These are phyloP conservation scores for Phytophthora colocasiae DNA, from an alignment of 352 stramenopile genomes.

Conservation along the genomic window DNA sequence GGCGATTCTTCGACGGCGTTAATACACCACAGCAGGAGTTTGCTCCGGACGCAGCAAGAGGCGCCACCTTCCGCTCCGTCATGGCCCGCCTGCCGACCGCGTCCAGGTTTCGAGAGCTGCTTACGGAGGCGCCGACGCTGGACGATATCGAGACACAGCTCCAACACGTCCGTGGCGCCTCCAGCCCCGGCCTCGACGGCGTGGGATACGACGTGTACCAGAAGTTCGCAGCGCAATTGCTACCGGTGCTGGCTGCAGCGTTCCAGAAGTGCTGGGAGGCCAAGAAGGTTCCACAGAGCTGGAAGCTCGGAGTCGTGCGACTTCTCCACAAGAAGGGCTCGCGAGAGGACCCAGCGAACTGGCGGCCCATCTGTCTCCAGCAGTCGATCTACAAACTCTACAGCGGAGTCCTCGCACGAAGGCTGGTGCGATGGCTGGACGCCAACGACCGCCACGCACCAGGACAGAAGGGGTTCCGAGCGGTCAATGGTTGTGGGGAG, in stretches of 20 bases:
- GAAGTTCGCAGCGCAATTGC: slow-evolving; percentile 16
- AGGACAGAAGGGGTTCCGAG: slow-evolving; percentile 37
- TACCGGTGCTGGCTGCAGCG: slow-evolving; percentile 13
- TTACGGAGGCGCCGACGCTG: not conserved
- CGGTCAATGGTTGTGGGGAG: slow-evolving; percentile 34
- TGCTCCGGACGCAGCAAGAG: no score
- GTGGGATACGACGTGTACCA: slow-evolving; percentile 31
- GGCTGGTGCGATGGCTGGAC: slow-evolving; percentile 23
- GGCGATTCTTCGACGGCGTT: not conserved
- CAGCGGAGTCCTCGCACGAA: slow-evolving; percentile 7
- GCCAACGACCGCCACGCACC: slow-evolving; percentile 19
- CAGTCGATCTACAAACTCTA: slow-evolving; percentile 48
- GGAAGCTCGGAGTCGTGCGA: slow-evolving; percentile 26
- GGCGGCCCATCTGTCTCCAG: slow-evolving; percentile 45
- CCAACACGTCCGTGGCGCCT: not conserved
- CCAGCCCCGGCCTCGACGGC: slow-evolving; percentile 30
- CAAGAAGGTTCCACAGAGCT: slow-evolving; percentile 19
- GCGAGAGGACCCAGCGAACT: slow-evolving; percentile 18
- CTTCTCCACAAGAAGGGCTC: slow-evolving; percentile 41
- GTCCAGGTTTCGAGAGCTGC: no score
- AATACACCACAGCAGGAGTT: not conserved
- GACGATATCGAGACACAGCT: slow-evolving; percentile 41
- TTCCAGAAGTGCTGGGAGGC: slow-evolving; percentile 31
- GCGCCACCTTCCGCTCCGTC: not conserved
- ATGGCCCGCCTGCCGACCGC: not conserved